Evolutionary conservation across 176 grass and related monocot species (phyloP).

Genomic region (Zea mays): DNA sequence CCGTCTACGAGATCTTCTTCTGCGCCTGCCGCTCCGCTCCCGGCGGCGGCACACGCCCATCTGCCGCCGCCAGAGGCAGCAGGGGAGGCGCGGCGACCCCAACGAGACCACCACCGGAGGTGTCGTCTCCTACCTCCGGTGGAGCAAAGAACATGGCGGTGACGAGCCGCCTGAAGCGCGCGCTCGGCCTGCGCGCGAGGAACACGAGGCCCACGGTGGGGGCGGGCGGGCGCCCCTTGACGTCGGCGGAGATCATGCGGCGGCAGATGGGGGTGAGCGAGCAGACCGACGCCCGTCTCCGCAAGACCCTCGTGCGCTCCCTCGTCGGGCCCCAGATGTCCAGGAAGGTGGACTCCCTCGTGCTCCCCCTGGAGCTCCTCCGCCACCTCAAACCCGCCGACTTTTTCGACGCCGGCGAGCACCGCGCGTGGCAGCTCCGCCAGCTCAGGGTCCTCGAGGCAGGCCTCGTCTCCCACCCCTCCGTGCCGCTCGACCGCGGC

Average conservation of each 20-base stretch:
- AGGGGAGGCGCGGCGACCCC: not conserved
- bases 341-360: constrained; percentile 43
- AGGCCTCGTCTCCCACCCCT: constrained; percentile 54
- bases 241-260: constrained; percentile 67
- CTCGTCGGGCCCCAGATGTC: constrained; percentile 43
- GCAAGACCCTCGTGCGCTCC: constrained; percentile 43
- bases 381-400: constrained; percentile 56
- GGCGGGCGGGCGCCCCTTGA: constrained; percentile 34
- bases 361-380: constrained; percentile 70
- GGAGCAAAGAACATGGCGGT: constrained; percentile 47
- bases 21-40: constrained; percentile 40
- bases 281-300: constrained; percentile 32
- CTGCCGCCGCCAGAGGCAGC: not conserved
- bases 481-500: constrained; percentile 30
- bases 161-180: constrained; percentile 56
- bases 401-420: constrained; percentile 43
- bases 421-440: constrained; percentile 61
- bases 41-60: constrained; percentile 18
- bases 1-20: constrained; percentile 68
- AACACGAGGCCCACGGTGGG: constrained; percentile 44
- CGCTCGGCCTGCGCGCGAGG: constrained; percentile 50
- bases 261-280: constrained; percentile 54
- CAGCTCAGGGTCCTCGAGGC: constrained; percentile 61
- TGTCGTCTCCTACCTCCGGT: not conserved
- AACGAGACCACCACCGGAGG: not conserved